Evolutionary conservation across 2,329 filamentous ascomycete genomes (phyloP).

Genomic region (Sordariomycetes sp.): DNA sequence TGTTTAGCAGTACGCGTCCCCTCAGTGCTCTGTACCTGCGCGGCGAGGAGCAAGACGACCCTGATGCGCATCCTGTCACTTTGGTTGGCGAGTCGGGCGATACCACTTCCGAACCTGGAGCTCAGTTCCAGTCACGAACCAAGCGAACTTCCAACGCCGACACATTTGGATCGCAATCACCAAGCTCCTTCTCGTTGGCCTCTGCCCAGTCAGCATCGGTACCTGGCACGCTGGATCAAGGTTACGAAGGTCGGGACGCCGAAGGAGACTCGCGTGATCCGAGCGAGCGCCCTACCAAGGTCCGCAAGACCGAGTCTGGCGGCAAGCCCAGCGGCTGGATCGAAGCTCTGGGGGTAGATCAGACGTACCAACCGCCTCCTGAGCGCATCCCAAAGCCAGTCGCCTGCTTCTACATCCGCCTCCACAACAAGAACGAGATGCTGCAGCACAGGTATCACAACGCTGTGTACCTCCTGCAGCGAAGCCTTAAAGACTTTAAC

Average conservation of each 20-base stretch:
- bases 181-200: slow-evolving; percentile 54
- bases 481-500: slow-evolving; percentile 67
- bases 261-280: slow-evolving; percentile 39
- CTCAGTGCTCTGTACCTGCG: slow-evolving; percentile 71
- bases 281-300: slow-evolving; percentile 39
- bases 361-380: slow-evolving; percentile 68
- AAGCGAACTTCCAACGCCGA: slow-evolving; percentile 47
- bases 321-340: slow-evolving; percentile 74
- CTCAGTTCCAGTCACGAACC: slow-evolving; percentile 43
- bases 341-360: slow-evolving; percentile 84
- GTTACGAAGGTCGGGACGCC: slow-evolving; percentile 43
- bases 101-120: slow-evolving; percentile 34
- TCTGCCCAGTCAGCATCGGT: slow-evolving; percentile 41
- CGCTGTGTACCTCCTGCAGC: slow-evolving; percentile 75
- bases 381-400: slow-evolving; percentile 64
- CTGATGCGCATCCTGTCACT: slow-evolving; percentile 67
- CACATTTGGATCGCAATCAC: slow-evolving; percentile 57
- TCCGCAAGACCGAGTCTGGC: slow-evolving; percentile 47
- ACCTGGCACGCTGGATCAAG: slow-evolving; percentile 43
- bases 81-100: slow-evolving; percentile 61
- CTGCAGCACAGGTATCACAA: slow-evolving; percentile 60
- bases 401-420: slow-evolving; percentile 80
- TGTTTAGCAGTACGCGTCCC: slow-evolving; percentile 78
- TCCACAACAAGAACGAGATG: slow-evolving; percentile 36
- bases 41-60: slow-evolving; percentile 70